Percentiles rank a stretch among this genome's conserved stretches.
phyloP scores from a whole-genome alignment of 2,329 filamentous ascomycete species.

The Epichloe brachyelytri region DNA sequence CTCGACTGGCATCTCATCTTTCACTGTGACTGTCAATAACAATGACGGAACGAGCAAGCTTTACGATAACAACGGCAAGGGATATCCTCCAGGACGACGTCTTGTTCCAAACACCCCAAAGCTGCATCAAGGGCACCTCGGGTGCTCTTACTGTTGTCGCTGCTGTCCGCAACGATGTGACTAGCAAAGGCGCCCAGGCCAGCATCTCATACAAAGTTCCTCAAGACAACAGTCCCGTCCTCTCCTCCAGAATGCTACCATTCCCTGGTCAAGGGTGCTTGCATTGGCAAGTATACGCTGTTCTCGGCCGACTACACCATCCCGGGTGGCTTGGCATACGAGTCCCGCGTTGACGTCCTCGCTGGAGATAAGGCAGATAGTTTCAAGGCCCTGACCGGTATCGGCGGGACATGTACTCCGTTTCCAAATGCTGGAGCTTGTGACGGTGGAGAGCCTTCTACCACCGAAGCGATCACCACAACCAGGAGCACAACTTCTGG shows the following conservation, averaged over 20 bases:
- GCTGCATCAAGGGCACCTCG: constrained; percentile 33
- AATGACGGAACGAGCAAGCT: constrained; percentile 31
- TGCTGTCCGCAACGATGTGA: constrained; percentile 36
- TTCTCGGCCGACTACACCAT: constrained; percentile 31
- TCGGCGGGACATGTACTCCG: constrained; percentile 30
- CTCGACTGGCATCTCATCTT: constrained; percentile 47
- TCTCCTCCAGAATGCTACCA: constrained; percentile 21
- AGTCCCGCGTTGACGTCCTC: constrained; percentile 32
- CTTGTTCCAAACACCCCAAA: constrained; percentile 42
- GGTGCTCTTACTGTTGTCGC: constrained; percentile 33
- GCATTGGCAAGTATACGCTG: constrained; percentile 35
- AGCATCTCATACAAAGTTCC: constrained; percentile 31
- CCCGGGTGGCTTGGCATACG: constrained; percentile 29
- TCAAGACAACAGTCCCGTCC: constrained; percentile 28
- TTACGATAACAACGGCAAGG: constrained; percentile 44
- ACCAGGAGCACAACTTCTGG: constrained; percentile 15
- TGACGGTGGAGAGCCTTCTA: constrained; percentile 8
- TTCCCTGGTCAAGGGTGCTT: constrained; percentile 30
- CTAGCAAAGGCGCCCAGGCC: constrained; percentile 26
- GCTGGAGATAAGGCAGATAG: constrained; percentile 29
- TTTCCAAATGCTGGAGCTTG: constrained; percentile 25
- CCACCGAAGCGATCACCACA: not conserved
- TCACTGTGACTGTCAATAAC: constrained; percentile 39
- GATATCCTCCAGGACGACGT: constrained; percentile 43
- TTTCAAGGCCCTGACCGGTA: constrained; percentile 33